Evolutionary conservation across 2,329 filamentous ascomycete genomes (phyloP), one percentile per base, ranked within the genome.

Genomic region (Nemania serpens): DNA sequence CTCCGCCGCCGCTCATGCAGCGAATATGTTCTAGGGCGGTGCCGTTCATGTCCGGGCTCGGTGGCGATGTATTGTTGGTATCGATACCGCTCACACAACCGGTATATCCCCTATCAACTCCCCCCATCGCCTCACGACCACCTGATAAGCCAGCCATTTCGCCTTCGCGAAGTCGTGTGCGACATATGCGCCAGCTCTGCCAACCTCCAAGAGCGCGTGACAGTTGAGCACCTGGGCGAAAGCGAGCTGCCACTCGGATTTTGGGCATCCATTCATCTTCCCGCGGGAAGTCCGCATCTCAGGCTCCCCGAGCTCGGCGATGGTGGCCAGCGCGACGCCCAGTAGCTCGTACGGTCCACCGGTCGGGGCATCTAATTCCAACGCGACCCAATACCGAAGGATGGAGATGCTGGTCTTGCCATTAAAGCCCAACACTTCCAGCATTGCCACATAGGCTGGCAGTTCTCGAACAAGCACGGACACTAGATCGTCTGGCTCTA

Each of bases 221-320:
- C 39, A 1, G 25, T 50, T 59, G 20, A 62, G 43, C 5, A 59
- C 18, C 45, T 43, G 41, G 2, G 50, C 60, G 36, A 62, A 59
- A 9, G 39, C 22, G 7, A n/a, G 18, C 36, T 25, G 13, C 60
- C 60, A 62, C n/a, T 59, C 55, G 4, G 34, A 46, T 39, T n/a
- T 51, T 29, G 34, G 15, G 33, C 18, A 17, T 7, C 29, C 36
- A n/a, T 20, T 25, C 15, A 15, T 46, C 20, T 15, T n/a, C 13
- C 20, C 15, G 6, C 47, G 5, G 12, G 18, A 43, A 17, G 25
- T 34, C 20, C 37, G 47, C 25, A 17, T 33, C 15, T 55, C 22
- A 2, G 25, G 18, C 58, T 60, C 58, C 49, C 48, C 48, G 9
- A 64, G 50, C 48, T 64, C 62, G 22, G 62, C 62, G 34, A 64